phyloP scores from a whole-genome alignment of 441 rosid species.

The Gossypium laxum region DNA sequence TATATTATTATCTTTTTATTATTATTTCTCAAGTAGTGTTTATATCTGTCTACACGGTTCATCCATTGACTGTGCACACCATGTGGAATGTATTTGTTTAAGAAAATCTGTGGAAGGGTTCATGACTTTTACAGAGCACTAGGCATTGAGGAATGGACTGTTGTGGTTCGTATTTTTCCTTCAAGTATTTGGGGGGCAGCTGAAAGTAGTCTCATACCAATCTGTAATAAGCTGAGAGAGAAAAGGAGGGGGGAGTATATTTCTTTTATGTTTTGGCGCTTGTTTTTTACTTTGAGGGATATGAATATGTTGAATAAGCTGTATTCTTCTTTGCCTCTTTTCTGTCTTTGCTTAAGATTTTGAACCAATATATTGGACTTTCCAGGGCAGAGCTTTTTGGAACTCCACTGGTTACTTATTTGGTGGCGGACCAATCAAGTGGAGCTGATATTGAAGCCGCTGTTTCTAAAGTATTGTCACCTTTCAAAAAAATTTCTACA shows the following conservation, averaged over 20 bases:
- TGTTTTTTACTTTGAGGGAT: neutral
- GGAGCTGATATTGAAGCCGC: slow-evolving; percentile 54
- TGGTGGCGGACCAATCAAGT: slow-evolving; percentile 30
- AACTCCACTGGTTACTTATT: neutral
- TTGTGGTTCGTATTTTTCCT: neutral
- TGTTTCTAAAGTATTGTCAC: slow-evolving; percentile 43
- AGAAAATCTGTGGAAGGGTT: neutral
- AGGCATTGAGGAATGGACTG: neutral
- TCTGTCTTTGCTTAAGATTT: slow-evolving; percentile 13
- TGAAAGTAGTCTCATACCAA: neutral
- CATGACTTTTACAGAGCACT: neutral
- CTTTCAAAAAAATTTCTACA: slow-evolving; percentile 43
- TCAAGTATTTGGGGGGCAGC: neutral
- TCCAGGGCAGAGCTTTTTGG: slow-evolving; percentile 32
- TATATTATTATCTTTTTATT: neutral
- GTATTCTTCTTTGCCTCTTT: neutral
- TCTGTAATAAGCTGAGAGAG: neutral
- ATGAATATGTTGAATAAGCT: slow-evolving; percentile 3
- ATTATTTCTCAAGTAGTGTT: neutral
- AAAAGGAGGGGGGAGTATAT: neutral
- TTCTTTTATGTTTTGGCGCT: neutral
- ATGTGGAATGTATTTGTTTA: neutral
- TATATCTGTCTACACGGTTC: neutral
- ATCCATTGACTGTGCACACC: neutral
- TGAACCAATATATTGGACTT: slow-evolving; percentile 14